phyloP scores from a whole-genome alignment of 1,139 yeast genomes.

The Wickerhamomyces sp. region DNA sequence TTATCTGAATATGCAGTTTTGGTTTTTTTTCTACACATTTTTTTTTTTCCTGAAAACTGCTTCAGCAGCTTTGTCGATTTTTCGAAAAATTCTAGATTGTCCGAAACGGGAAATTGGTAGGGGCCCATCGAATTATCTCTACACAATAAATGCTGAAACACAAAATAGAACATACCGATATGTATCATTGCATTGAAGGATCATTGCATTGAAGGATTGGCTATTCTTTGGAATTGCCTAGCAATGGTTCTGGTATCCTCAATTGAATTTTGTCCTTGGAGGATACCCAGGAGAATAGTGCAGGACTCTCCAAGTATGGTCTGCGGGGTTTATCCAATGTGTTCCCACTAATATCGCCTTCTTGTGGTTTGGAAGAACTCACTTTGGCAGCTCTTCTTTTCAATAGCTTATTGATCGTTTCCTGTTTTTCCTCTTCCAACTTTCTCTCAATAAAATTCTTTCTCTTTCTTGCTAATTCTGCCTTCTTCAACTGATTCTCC shows the following conservation, averaged over 20 bases:
- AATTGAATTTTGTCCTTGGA: slow-evolving; percentile 24
- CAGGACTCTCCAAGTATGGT: slow-evolving; percentile 41
- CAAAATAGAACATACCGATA: no score
- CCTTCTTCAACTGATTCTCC: slow-evolving; percentile 73
- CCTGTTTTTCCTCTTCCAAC: slow-evolving; percentile 88
- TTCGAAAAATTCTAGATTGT: no score
- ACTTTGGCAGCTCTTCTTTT: slow-evolving; percentile 73
- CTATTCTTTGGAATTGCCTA: no score
- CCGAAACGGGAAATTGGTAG: not conserved
- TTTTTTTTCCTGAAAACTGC: no score
- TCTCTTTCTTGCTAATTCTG: slow-evolving; percentile 86
- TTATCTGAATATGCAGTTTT: no score
- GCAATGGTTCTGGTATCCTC: slow-evolving; percentile 19
- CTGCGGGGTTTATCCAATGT: slow-evolving; percentile 29
- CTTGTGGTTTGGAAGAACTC: slow-evolving; percentile 37
- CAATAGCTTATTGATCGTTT: slow-evolving; percentile 78
- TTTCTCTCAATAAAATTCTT: slow-evolving; percentile 79
- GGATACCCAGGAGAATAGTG: slow-evolving; percentile 39
- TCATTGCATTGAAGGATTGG: no score
- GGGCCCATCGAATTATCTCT: no score
- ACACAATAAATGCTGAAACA: no score
- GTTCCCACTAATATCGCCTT: slow-evolving; percentile 31
- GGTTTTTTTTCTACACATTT: no score
- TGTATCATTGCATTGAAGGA: no score
- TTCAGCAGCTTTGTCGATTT: no score